Evolutionary conservation across 2,329 filamentous ascomycete genomes (phyloP).

Genomic region (Aspergillus bombycis): DNA sequence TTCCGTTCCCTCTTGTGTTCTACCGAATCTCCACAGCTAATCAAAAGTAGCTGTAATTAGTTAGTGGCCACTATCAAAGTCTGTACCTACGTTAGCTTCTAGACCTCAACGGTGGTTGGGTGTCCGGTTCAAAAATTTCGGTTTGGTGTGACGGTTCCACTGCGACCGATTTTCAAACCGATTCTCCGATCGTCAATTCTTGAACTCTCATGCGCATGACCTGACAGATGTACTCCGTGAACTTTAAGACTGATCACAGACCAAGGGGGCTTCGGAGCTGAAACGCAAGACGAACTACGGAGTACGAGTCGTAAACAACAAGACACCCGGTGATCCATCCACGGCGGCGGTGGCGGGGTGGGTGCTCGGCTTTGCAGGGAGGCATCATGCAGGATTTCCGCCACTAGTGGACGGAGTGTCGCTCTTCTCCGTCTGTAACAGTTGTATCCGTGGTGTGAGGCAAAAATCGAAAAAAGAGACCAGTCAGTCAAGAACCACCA

Average conservation of each 20-base stretch:
- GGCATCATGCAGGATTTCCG: conserved; percentile 8
- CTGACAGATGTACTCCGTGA: neutral
- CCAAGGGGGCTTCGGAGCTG: neutral
- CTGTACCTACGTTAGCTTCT: conserved; percentile 15
- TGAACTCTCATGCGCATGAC: neutral
- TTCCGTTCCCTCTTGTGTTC: neutral
- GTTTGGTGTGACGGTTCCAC: neutral
- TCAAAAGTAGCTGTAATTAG: conserved; percentile 5
- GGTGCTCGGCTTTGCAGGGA: neutral
- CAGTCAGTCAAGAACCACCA: neutral
- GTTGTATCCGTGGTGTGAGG: neutral
- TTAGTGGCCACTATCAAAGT: conserved; percentile 12
- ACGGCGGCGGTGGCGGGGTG: neutral
- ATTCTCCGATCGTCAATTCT: neutral
- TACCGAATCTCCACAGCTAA: neutral
- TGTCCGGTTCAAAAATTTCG: neutral
- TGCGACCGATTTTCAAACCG: neutral
- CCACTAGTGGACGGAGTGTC: conserved; percentile 9
- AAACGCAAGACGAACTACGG: neutral
- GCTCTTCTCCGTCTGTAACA: conserved; percentile 10
- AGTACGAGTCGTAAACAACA: neutral
- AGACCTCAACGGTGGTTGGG: conserved; percentile 11
- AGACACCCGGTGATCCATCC: conserved; percentile 3
- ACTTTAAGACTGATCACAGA: neutral
- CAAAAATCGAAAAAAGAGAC: neutral